phyloP scores from a whole-genome alignment of 345 rosid species.

The Cardamine resedifolia region DNA sequence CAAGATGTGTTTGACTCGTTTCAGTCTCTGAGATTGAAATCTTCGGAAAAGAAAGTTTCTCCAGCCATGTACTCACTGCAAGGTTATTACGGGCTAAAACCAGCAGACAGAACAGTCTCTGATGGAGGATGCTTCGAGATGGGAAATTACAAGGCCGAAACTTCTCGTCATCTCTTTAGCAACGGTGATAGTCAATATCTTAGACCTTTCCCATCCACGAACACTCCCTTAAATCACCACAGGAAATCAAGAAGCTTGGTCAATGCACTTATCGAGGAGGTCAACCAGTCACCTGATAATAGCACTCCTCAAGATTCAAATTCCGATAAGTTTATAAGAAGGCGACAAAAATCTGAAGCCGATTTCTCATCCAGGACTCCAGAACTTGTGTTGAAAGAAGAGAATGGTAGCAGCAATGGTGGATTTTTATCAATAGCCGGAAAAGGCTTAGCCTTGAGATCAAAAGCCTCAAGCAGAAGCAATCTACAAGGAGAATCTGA shows the following conservation, averaged over 20 bases:
- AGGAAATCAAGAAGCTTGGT: constrained; percentile 66
- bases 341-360: constrained; percentile 72
- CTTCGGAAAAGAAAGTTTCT: constrained; percentile 46
- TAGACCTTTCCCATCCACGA: constrained; percentile 40
- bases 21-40: constrained; percentile 56
- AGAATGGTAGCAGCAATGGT: constrained; percentile 40
- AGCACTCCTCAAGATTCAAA: constrained; percentile 30
- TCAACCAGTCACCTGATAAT: constrained; percentile 42
- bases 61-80: constrained; percentile 75
- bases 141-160: constrained; percentile 45
- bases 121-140: constrained; percentile 36
- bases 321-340: constrained; percentile 46
- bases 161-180: constrained; percentile 19
- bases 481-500: constrained; percentile 44
- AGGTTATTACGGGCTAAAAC: constrained; percentile 68
- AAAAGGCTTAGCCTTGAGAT: constrained; percentile 67
- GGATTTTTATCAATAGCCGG: constrained; percentile 51
- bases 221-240: constrained; percentile 44
- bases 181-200: constrained; percentile 40
- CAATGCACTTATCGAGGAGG: constrained; percentile 46
- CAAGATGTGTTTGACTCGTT: constrained; percentile 56
- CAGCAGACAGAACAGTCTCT: constrained; percentile 47
- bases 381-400: constrained; percentile 66
- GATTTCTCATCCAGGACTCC: constrained; percentile 48
- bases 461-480: constrained; percentile 59